phyloP scores from a whole-genome alignment of 2,329 filamentous ascomycete genomes.

The Chrysoporthe cubensis region DNA sequence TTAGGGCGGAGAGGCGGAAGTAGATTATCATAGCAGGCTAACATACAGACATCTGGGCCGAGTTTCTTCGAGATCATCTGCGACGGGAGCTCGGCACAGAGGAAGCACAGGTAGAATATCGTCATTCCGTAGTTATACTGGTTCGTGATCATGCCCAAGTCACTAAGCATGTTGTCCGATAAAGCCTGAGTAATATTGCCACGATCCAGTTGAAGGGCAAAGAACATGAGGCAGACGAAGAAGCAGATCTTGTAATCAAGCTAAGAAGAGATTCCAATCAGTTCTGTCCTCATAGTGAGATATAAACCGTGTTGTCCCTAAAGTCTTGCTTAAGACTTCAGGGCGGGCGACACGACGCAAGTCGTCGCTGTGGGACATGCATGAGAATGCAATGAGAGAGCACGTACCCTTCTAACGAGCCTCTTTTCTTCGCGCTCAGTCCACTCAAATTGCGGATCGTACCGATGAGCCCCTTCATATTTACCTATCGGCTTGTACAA shows the following conservation, averaged over 20 bases:
- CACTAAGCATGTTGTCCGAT: constrained; percentile 39
- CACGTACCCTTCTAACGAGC: constrained; percentile 55
- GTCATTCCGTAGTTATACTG: constrained; percentile 54
- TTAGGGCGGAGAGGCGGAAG: not conserved
- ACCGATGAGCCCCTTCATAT: constrained; percentile 64
- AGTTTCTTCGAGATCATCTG: constrained; percentile 56
- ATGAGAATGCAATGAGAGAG: not conserved
- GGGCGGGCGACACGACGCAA: not conserved
- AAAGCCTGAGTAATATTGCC: constrained; percentile 42
- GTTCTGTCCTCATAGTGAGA: not conserved
- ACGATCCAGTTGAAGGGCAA: constrained; percentile 42
- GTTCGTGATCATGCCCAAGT: constrained; percentile 41
- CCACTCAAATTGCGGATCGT: constrained; percentile 61
- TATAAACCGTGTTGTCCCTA: not conserved
- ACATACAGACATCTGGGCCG: constrained; percentile 40
- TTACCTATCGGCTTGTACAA: constrained; percentile 54
- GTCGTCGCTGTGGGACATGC: not conserved
- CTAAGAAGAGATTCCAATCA: constrained; percentile 27
- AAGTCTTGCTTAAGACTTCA: not conserved
- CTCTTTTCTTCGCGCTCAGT: constrained; percentile 58
- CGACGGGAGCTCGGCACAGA: constrained; percentile 58
- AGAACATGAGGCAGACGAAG: constrained; percentile 42
- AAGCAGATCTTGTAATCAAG: constrained; percentile 39
- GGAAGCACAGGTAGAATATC: constrained; percentile 53
- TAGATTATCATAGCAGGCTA: constrained; percentile 31